Conservation (phyloP, 768 basidiomycete genomes). For the Mycena epipterygia region DNA sequence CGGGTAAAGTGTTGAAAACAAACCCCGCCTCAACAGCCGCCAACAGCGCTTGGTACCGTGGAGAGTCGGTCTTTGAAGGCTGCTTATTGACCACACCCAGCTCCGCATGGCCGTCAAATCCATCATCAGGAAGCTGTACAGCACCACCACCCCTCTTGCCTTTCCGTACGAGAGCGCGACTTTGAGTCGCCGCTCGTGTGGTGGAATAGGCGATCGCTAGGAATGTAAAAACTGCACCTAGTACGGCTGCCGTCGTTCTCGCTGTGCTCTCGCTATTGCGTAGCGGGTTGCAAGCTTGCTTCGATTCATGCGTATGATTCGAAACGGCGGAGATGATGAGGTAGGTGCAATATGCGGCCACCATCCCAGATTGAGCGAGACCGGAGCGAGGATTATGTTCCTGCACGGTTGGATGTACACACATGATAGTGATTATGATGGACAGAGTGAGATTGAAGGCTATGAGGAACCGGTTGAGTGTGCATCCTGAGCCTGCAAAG, state of each 20-base stretch:
- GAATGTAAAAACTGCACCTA: slow-evolving; percentile 97
- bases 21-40: slow-evolving; percentile 98
- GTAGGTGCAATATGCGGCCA: slow-evolving; percentile 98
- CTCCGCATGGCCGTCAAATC: slow-evolving; percentile 71
- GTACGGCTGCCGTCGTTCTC: slow-evolving; percentile 86
- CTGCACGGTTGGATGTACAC: slow-evolving; percentile 89
- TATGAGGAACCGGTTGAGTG: slow-evolving; percentile 97
- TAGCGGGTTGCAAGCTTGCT: slow-evolving; percentile 86
- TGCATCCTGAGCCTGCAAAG: slow-evolving; percentile 90
- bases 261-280: slow-evolving; percentile 71
- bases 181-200: slow-evolving; percentile 95
- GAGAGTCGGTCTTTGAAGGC: slow-evolving; percentile 86
- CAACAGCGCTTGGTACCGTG: slow-evolving; percentile 92
- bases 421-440: slow-evolving; percentile 83
- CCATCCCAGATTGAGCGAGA: slow-evolving; percentile 95
- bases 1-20: slow-evolving; percentile 35
- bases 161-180: slow-evolving; percentile 87
- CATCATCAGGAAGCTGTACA: slow-evolving; percentile 73
- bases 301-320: slow-evolving; percentile 84
- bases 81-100: slow-evolving; percentile 85
- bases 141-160: slow-evolving; percentile 73
- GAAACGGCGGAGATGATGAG: slow-evolving; percentile 93
- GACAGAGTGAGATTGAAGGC: slow-evolving; percentile 91
- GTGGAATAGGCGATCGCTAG: slow-evolving; percentile 98
- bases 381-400: slow-evolving; percentile 95